Percentiles rank a stretch among this genome's conserved stretches.
Conservation (phyloP, 352 stramenopile species). For the Saprolegnia diclina region DNA sequence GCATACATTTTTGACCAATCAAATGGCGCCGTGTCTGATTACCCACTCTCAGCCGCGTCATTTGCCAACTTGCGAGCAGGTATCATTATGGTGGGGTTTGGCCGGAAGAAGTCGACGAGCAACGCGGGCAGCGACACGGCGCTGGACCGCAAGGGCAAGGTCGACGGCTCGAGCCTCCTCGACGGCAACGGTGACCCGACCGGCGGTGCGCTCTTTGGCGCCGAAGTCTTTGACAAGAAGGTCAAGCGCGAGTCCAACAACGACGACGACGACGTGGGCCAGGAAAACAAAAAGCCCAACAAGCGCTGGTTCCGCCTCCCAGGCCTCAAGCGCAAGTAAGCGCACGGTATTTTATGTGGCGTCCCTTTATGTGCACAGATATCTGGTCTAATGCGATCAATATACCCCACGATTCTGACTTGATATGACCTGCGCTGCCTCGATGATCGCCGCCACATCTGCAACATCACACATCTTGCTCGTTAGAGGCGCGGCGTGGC, state of each 20-base stretch:
- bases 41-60: constrained; percentile 1
- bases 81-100: constrained; percentile 59
- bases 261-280: constrained; percentile 58
- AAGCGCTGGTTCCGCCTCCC: constrained; percentile 21
- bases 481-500: no score
- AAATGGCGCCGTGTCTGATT: background rate
- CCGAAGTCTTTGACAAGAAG: constrained; percentile 38
- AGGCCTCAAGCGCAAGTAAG: constrained; percentile 13
- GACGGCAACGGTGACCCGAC: constrained; percentile 77
- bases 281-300: constrained; percentile 22
- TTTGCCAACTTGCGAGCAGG: constrained; percentile 12
- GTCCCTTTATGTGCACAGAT: constrained; percentile 9
- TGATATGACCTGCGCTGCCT: background rate
- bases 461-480: no score
- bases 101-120: constrained; percentile 82
- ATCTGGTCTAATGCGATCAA: constrained; percentile 4
- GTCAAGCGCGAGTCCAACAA: constrained; percentile 33
- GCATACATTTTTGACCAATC: background rate
- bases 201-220: constrained; percentile 59
- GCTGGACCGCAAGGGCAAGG: constrained; percentile 78
- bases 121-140: constrained; percentile 56
- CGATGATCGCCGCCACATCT: background rate
- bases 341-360: background rate
- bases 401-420: background rate
- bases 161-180: constrained; percentile 76